These are phyloP conservation scores for Populus hybrid DNA, from an alignment of 441 rosid species.

Conservation along the genomic window DNA sequence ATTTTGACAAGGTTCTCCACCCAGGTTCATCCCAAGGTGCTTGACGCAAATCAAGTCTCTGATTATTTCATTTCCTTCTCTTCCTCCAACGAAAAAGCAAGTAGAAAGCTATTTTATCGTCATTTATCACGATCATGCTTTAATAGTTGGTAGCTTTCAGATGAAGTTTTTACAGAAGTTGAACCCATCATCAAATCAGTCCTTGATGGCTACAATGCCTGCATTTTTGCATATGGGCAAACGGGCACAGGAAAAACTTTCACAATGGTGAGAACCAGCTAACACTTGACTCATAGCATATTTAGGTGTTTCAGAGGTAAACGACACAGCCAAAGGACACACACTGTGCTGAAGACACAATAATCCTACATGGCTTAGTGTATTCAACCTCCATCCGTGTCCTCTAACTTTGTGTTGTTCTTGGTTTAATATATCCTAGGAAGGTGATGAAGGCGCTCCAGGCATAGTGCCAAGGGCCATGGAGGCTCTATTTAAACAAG, in stretches of 20 bases:
- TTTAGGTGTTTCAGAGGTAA: not conserved
- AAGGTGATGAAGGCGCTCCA: constrained; percentile 58
- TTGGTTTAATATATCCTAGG: constrained; percentile 33
- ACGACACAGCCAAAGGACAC: not conserved
- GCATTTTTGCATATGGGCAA: constrained; percentile 83
- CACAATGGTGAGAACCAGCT: constrained; percentile 56
- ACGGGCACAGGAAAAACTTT: constrained; percentile 84
- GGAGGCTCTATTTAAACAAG: constrained; percentile 58
- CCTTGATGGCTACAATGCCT: constrained; percentile 81
- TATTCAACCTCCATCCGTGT: not conserved
- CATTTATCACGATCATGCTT: not conserved
- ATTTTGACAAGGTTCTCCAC: constrained; percentile 60
- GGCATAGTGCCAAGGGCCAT: constrained; percentile 66
- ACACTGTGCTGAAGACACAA: not conserved
- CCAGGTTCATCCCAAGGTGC: constrained; percentile 67
- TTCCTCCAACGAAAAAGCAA: not conserved
- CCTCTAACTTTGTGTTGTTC: constrained; percentile 3
- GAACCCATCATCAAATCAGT: constrained; percentile 74
- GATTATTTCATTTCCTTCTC: not conserved
- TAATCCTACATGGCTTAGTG: not conserved
- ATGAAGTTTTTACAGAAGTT: constrained; percentile 66
- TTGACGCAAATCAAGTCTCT: not conserved
- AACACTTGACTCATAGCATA: not conserved
- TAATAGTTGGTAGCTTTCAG: constrained; percentile 32
- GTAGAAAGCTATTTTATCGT: not conserved